These are phyloP conservation scores for Immersiporthe knoxdaviesiana DNA, from an alignment of 2,329 filamentous ascomycete genomes.

Conservation along the genomic window DNA sequence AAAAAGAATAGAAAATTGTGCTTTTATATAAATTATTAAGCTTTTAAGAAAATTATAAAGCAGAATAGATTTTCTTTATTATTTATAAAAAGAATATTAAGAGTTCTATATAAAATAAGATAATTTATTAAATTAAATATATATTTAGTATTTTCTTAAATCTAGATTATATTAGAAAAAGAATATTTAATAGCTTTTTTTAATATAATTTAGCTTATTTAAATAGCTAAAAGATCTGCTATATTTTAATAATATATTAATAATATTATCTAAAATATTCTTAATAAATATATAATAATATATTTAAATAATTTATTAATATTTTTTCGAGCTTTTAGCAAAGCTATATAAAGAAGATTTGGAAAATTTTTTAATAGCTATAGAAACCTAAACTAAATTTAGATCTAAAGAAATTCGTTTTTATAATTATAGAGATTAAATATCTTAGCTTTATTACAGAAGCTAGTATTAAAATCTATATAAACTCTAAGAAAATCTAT, in stretches of 20 bases:
- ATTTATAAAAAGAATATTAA: neutral
- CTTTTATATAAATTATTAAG: constrained; percentile 3
- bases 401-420: neutral
- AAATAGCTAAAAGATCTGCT: neutral
- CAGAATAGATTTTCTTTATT: neutral
- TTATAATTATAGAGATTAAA: neutral
- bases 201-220: neutral
- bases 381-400: too few species aligned
- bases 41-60: neutral
- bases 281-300: neutral
- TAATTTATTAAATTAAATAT: neutral
- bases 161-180: too few species aligned
- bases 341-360: neutral
- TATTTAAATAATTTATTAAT: neutral
- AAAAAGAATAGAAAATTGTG: too few species aligned
- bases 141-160: neutral
- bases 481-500: neutral
- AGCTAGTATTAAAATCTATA: neutral
- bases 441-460: too few species aligned
- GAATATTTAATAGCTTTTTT: too few species aligned
- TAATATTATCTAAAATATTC: neutral
- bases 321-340: neutral
- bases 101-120: neutral
- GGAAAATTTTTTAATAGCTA: neutral
- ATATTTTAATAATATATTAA: constrained; percentile 2